A percentile compares a stretch with the other conserved stretches of the same genome.
These are phyloP conservation scores for Blakeslea trispora DNA, from an alignment of 371 early-diverging fungal genomes.

Conservation along the genomic window DNA sequence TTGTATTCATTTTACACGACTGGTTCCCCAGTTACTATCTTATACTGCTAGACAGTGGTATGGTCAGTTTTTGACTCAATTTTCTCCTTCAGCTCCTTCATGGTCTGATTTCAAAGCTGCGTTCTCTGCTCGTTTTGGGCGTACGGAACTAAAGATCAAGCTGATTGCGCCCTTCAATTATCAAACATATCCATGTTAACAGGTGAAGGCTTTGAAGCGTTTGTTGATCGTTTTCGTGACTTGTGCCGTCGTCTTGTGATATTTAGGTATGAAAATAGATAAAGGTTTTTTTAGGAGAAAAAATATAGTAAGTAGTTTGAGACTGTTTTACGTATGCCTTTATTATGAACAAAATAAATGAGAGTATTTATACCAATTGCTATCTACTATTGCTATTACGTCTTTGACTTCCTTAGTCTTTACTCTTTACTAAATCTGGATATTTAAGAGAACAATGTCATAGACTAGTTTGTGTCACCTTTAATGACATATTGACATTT, in stretches of 20 bases:
- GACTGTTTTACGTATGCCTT: too few species aligned
- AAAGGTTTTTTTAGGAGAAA: too few species aligned
- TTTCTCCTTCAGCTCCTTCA: not conserved
- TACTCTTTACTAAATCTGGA: too few species aligned
- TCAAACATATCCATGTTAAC: not conserved
- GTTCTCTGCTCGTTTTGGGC: constrained; percentile 3
- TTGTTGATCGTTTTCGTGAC: constrained; percentile 12
- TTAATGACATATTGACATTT: too few species aligned
- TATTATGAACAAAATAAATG: too few species aligned
- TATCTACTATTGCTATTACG: too few species aligned
- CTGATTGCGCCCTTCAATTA: not conserved
- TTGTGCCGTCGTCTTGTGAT: constrained; percentile 14
- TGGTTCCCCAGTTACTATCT: constrained; percentile 9
- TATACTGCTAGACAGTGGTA: constrained; percentile 7
- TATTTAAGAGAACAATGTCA: too few species aligned
- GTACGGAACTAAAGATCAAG: not conserved
- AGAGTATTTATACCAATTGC: too few species aligned
- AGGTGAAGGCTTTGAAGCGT: constrained; percentile 2
- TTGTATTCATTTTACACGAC: constrained; percentile 1
- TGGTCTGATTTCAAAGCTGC: constrained; percentile 4
- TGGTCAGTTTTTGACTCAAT: not conserved
- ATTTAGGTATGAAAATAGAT: too few species aligned
- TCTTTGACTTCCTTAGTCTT: too few species aligned
- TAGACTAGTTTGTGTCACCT: too few species aligned
- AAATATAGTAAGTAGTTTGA: too few species aligned